Evolutionary conservation across 257 asterid genomes (phyloP), one percentile per base, ranked within the genome.

Genomic region (Plantago elongata): DNA sequence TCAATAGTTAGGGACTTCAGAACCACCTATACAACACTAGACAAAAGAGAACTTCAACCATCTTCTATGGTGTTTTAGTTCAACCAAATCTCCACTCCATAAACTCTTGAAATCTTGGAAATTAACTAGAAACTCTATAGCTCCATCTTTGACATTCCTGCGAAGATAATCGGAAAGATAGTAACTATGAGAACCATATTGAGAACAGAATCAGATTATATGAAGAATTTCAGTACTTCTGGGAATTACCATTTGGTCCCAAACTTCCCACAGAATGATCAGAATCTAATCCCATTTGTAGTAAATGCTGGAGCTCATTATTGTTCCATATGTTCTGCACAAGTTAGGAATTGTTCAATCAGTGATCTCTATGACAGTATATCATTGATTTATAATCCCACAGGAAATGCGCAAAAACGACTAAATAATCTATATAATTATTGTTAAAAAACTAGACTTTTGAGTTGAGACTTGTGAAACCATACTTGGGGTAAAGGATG

Each of bases 211-310:
- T 17, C 12, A 30, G 50, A 11, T 42, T 7, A 14, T 37, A 6
- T 12, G 34, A 34, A 50, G 51, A 14, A 22, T 43, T 45, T 16
- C 27, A 51, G 62, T 13, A 40, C 64, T 15, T 61, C 29, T 11
- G 54, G 42, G 2, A 46, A 30, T 62, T 83, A 84, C 94, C 97
- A 57, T 83, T 87, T 57, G 75, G 84, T 69, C 85, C 92, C 70
- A 76, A 69, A 58, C 67, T 82, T 82, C 74, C 68, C 62, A 61
- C 62, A 0, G 87, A 63, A 16, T 87, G 65, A 68, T 80, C 74
- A 29, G 90, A 73, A 63, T 75, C 88, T 13, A 81, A 83, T 50
- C 95, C 96, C 87, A 77, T 79, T 72, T 84, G 94, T 56, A 85
- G 84, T 67, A 79, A 59, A 62, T 76, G 77, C 30, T 81, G 95